Evolutionary conservation across 1,284 basidiomycete species (phyloP), one percentile per base, ranked within the genome.

Genomic region (Marasmius tenuissimus): DNA sequence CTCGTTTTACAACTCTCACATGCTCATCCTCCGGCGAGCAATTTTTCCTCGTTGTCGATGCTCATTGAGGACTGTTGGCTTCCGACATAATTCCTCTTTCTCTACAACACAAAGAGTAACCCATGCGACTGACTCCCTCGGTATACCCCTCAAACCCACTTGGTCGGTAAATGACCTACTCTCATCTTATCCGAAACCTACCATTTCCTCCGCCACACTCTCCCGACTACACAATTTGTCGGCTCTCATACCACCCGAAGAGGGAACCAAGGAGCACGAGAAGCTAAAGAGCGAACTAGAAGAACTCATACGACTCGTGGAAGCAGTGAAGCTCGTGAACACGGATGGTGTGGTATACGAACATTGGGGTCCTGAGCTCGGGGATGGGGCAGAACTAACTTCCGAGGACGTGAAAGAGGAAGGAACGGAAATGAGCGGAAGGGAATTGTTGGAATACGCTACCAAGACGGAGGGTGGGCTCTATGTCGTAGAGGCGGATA

Each of bases 111-210:
- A 4, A 27, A 27, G 27, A 27, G 27, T 27, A 27, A 4, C 27
- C 2, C 39, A 55, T 50, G 71, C 75, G 33, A 79, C 81, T 2
- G 89, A 91, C 66, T 72, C 77, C 11, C 82, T 76, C 61, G 87
- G 85, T 16, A 84, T 92, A 60, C 91, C 91, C 12, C 61, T 79
- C 0, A 71, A 74, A 54, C 85, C 91, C 22, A 87, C 87, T 0
- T 93, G 91, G 91, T 93, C 91, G 55, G 85, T 93, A 53, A 81
- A 86, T 69, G 76, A 86, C 54, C 81, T 93, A 4, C 73, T 93
- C 3, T 86, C 88, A 9, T 92, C 91, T 6, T 92, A 92, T 69
- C 86, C 89, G 2, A 83, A 80, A 20, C 91, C 90, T 8, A 77
- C 76, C 2, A 76, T 93, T 57, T 78, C 86, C 7, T 68, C 82